Evolutionary conservation across 352 stramenopile species (phyloP), one percentile per base, ranked within the genome.

Genomic region (Phytophthora multivora): DNA sequence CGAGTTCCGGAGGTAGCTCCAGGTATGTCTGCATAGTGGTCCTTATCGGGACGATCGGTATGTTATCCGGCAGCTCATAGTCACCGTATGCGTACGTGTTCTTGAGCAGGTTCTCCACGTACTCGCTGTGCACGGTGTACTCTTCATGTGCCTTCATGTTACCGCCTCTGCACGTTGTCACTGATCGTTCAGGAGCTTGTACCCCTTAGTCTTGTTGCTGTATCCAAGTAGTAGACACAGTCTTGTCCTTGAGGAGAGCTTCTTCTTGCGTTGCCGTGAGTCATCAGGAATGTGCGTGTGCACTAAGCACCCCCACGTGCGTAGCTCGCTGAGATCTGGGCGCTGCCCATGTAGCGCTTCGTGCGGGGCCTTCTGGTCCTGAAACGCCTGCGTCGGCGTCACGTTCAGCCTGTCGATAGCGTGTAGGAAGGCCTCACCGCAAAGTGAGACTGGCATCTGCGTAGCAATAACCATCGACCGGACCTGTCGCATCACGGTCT

Each of bases 161-260:
- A 16, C 25, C 39, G 3, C 51, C 26, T 50, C 11, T 5, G 16
- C 28, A 46, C 25, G 26, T 55, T 5, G 5, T 43, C n/a, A 51
- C 42, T 13, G 51, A 59, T 13, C 51, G 28, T 51, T 42, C 26
- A 59, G 30, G 1, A 59, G n/a, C 39, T 50, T 59, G 38, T 50
- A 42, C 3, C 39, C 39, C 0, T 59, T 59, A 0, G 51, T 59
- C 3, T 51, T 33, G 15, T 9, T 51, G 30, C 25, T 51, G 28
- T 59, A 51, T 2, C 39, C 40, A 18, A 59, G 28, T 7, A 50
- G 40, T 2, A 50, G 10, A 36, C 28, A 49, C 0, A 51, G 10
- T 10, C 23, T 3, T 7, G 51, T 31, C n/a, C 39, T 26, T 19
- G 39, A 28, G 6, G 30, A 49, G 40, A 59, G 51, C 51, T 51